A percentile compares a stretch with the other conserved stretches of the same genome.
Evolutionary conservation across 352 stramenopile genomes (phyloP).

Genomic region (Phytophthora megakarya): DNA sequence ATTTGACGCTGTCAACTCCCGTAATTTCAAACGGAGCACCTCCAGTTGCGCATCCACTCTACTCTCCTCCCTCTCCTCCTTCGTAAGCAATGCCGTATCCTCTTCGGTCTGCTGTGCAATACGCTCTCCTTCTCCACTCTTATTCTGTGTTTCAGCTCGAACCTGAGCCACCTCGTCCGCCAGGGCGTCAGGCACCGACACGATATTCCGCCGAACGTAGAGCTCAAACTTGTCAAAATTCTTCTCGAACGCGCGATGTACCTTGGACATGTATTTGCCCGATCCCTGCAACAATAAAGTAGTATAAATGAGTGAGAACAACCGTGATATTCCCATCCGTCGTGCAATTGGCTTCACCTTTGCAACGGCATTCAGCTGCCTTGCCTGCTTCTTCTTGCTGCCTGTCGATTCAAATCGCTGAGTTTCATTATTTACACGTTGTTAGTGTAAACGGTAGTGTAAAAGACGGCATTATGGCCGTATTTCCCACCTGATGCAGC

Average conservation of each 20-base stretch:
- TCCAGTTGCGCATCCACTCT: slow-evolving; percentile 44
- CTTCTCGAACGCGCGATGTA: slow-evolving; percentile 69
- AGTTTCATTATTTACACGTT: not conserved
- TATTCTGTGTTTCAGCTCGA: slow-evolving; percentile 34
- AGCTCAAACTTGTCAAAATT: slow-evolving; percentile 89
- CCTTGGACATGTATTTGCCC: slow-evolving; percentile 62
- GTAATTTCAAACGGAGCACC: slow-evolving; percentile 42
- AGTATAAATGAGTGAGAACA: slow-evolving; percentile 9
- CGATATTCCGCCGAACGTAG: slow-evolving; percentile 79
- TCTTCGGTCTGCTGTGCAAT: slow-evolving; percentile 18
- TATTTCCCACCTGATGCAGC: slow-evolving; percentile 59
- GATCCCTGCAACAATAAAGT: slow-evolving; percentile 41
- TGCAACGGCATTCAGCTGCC: slow-evolving; percentile 60
- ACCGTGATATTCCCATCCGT: not conserved
- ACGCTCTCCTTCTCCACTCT: not conserved
- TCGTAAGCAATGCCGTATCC: slow-evolving; percentile 36
- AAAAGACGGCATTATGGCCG: not conserved
- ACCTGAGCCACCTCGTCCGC: slow-evolving; percentile 51
- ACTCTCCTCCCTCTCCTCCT: slow-evolving; percentile 50
- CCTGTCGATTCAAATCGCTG: slow-evolving; percentile 51
- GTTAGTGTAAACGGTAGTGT: not conserved
- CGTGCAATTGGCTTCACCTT: slow-evolving; percentile 48
- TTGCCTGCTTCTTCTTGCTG: slow-evolving; percentile 67
- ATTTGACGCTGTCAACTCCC: slow-evolving; percentile 41
- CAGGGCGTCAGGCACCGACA: slow-evolving; percentile 54